Evolutionary conservation across 495 filamentous ascomycete genomes (phyloP).

Genomic region (Chaetomium fimeti): DNA sequence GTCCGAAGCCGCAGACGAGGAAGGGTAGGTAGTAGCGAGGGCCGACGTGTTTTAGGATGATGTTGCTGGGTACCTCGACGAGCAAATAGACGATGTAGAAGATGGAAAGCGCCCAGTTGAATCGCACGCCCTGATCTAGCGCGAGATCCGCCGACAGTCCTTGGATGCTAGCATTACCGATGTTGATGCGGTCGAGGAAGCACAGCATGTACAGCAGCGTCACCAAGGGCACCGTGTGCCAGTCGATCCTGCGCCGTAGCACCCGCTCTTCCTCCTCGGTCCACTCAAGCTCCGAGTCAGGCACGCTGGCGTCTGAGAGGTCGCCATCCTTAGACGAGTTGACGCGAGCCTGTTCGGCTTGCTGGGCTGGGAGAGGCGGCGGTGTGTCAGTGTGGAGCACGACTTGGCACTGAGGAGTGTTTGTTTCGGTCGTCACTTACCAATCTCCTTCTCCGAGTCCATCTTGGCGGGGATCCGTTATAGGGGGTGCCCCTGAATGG

Average conservation of each 20-base stretch:
- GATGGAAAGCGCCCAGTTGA: conserved; percentile 59
- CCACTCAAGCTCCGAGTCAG: conserved; percentile 41
- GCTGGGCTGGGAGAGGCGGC: conserved; percentile 8
- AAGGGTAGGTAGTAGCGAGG: conserved; percentile 64
- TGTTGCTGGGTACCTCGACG: conserved; percentile 65
- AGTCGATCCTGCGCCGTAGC: conserved; percentile 54
- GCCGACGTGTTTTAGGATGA: conserved; percentile 59
- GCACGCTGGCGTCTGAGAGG: conserved; percentile 24
- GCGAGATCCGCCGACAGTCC: conserved; percentile 55
- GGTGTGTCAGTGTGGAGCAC: neutral
- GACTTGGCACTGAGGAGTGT: neutral
- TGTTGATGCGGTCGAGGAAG: conserved; percentile 56
- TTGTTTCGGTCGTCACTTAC: conserved; percentile 14
- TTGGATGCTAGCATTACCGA: conserved; percentile 64
- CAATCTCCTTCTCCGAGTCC: conserved; percentile 29
- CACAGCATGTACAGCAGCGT: conserved; percentile 54
- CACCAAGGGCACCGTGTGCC: conserved; percentile 52
- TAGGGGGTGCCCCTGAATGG: neutral
- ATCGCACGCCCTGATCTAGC: conserved; percentile 48
- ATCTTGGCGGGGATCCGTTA: neutral
- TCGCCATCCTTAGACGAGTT: conserved; percentile 26
- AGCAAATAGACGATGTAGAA: conserved; percentile 68
- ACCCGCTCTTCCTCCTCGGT: conserved; percentile 50
- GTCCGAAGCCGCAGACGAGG: conserved; percentile 51
- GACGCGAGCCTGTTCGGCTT: conserved; percentile 18